Conservation (phyloP, 371 early-diverging fungal genomes). For the Dentiscutata heterogama region DNA sequence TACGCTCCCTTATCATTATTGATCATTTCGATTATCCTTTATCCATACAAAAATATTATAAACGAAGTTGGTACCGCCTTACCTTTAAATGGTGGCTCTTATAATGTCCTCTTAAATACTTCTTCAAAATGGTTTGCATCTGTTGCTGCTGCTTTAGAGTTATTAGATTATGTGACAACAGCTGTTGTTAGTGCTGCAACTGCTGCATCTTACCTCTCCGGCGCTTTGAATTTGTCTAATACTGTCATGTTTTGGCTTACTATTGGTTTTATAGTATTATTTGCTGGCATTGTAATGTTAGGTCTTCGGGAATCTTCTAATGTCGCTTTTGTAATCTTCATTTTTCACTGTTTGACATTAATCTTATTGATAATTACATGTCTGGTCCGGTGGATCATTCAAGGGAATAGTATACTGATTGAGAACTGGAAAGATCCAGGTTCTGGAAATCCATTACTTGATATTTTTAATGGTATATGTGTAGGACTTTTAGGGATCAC, state of each 20-base stretch:
- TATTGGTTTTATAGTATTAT: constrained; percentile 57
- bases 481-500: constrained; percentile 69
- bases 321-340: constrained; percentile 58
- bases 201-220: constrained; percentile 62
- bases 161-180: constrained; percentile 65
- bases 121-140: constrained; percentile 61
- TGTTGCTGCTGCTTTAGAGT: constrained; percentile 59
- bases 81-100: constrained; percentile 66
- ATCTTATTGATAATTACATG: constrained; percentile 56
- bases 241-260: constrained; percentile 56
- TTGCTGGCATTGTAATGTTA: constrained; percentile 53
- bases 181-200: constrained; percentile 69
- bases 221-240: constrained; percentile 52
- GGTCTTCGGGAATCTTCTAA: constrained; percentile 62
- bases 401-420: constrained; percentile 54
- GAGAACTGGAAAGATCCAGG: constrained; percentile 59
- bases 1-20: constrained; percentile 66
- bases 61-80: constrained; percentile 63
- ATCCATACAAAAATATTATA: constrained; percentile 63
- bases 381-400: constrained; percentile 53
- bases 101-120: constrained; percentile 62
- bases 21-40: constrained; percentile 58
- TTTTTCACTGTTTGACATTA: constrained; percentile 57
- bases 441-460: constrained; percentile 51
- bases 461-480: constrained; percentile 63